Percentiles rank a stretch among this genome's conserved stretches.
These are phyloP conservation scores for Cucumis hystrix DNA, from an alignment of 306 rosid species.

Conservation along the genomic window DNA sequence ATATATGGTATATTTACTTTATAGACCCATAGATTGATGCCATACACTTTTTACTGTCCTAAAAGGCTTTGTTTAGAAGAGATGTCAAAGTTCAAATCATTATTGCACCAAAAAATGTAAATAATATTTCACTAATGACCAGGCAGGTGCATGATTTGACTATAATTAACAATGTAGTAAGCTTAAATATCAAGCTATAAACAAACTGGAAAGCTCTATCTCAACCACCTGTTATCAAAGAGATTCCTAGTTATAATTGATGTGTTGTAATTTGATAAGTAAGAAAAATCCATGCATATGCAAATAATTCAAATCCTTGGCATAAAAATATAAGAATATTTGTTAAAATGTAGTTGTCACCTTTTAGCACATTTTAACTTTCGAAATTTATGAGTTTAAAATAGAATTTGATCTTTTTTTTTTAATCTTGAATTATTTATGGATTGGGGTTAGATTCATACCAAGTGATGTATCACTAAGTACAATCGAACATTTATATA, in stretches of 20 bases:
- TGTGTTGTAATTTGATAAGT: neutral
- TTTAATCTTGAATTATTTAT: neutral
- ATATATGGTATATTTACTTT: neutral
- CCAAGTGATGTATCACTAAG: neutral
- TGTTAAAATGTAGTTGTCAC: neutral
- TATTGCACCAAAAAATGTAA: neutral
- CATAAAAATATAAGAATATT: neutral
- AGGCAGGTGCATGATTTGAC: constrained; percentile 3
- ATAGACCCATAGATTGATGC: neutral
- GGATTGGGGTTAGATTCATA: neutral
- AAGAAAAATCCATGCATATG: neutral
- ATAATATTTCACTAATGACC: neutral
- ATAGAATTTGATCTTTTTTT: neutral
- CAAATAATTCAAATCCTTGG: neutral
- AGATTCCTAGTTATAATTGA: neutral
- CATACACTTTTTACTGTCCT: neutral
- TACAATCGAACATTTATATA: neutral
- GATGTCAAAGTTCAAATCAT: neutral
- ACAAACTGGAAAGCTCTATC: constrained; percentile 3
- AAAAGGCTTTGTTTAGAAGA: neutral
- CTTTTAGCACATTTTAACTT: neutral
- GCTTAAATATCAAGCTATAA: constrained; percentile 3
- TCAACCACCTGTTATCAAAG: neutral
- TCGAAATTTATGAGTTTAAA: neutral
- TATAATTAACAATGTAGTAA: neutral